Percentiles rank a stretch among this genome's conserved stretches.
These are phyloP conservation scores for Mallotus nudiflorus DNA, from an alignment of 345 rosid genomes.

Conservation along the genomic window DNA sequence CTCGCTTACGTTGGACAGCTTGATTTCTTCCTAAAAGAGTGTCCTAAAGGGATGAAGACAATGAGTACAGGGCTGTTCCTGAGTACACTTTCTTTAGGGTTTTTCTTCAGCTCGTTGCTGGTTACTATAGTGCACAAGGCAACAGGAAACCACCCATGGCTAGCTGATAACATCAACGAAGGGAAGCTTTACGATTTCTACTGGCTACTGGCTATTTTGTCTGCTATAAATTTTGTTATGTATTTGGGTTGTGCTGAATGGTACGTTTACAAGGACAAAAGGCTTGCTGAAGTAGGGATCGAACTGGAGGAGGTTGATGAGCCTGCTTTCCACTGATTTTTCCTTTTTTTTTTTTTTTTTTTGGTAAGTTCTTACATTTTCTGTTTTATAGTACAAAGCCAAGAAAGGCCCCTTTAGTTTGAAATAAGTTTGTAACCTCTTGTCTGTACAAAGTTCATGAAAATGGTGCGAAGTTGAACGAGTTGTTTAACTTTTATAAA, in stretches of 20 bases:
- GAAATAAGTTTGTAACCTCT: slow-evolving; percentile 12
- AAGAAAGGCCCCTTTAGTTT: background rate
- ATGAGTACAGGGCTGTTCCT: slow-evolving; percentile 91
- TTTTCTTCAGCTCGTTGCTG: slow-evolving; percentile 72
- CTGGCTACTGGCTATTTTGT: slow-evolving; percentile 72
- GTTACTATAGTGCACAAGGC: slow-evolving; percentile 71
- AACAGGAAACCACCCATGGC: slow-evolving; percentile 66
- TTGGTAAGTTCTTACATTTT: background rate
- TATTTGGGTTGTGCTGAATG: slow-evolving; percentile 64
- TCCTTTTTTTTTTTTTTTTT: background rate
- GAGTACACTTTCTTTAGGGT: slow-evolving; percentile 86
- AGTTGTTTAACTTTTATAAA: background rate
- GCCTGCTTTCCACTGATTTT: slow-evolving; percentile 39
- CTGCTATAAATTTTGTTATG: slow-evolving; percentile 54
- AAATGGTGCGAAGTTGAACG: slow-evolving; percentile 1
- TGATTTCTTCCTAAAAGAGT: slow-evolving; percentile 88
- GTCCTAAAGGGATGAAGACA: slow-evolving; percentile 98
- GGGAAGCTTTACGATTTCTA: slow-evolving; percentile 85
- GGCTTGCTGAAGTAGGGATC: slow-evolving; percentile 66
- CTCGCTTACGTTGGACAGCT: slow-evolving; percentile 83
- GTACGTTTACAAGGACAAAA: slow-evolving; percentile 94
- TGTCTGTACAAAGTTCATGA: slow-evolving; percentile 6
- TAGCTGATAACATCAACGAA: slow-evolving; percentile 74
- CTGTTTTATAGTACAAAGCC: background rate
- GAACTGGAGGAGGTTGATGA: slow-evolving; percentile 60